Conservation (phyloP, 1,284 basidiomycete species). For the Leccinum subrobustum region DNA sequence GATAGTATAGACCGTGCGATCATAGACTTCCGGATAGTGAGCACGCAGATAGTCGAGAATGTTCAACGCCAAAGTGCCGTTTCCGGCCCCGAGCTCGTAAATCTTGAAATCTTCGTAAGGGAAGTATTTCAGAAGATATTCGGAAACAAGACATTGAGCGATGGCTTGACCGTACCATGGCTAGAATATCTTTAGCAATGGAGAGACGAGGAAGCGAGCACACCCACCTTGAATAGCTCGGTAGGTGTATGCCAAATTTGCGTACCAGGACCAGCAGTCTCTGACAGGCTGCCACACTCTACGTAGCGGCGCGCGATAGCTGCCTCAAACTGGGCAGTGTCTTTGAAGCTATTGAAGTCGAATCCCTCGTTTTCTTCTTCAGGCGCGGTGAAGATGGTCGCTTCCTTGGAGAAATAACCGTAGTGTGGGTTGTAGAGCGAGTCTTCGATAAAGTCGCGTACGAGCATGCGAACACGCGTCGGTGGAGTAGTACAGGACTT, state of each 20-base stretch:
- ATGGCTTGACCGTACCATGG: slow-evolving; percentile 94
- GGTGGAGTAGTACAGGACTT: slow-evolving; percentile 61
- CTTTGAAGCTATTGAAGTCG: slow-evolving; percentile 68
- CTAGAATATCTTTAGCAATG: slow-evolving; percentile 39
- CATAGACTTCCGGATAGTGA: slow-evolving; percentile 88
- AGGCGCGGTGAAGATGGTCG: slow-evolving; percentile 78
- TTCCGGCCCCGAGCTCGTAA: slow-evolving; percentile 98
- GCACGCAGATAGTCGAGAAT: slow-evolving; percentile 80
- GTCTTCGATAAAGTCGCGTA: slow-evolving; percentile 96
- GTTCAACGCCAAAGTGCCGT: slow-evolving; percentile 90
- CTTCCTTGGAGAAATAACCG: slow-evolving; percentile 94
- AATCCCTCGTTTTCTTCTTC: slow-evolving; percentile 53
- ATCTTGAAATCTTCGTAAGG: slow-evolving; percentile 94
- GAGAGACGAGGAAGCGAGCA: slow-evolving; percentile 12
- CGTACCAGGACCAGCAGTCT: slow-evolving; percentile 70
- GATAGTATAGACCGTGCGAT: slow-evolving; percentile 87
- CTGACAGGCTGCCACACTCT: slow-evolving; percentile 57
- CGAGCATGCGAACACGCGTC: slow-evolving; percentile 87
- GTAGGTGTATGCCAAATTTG: slow-evolving; percentile 99
- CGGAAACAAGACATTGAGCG: slow-evolving; percentile 83
- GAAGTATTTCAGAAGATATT: slow-evolving; percentile 93
- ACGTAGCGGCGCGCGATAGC: slow-evolving; percentile 77
- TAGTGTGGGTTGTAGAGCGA: slow-evolving; percentile 96
- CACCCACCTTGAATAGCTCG: slow-evolving; percentile 90
- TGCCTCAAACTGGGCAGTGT: slow-evolving; percentile 79